Evolutionary conservation across 345 rosid genomes (phyloP).

Genomic region (Passiflora organensis): DNA sequence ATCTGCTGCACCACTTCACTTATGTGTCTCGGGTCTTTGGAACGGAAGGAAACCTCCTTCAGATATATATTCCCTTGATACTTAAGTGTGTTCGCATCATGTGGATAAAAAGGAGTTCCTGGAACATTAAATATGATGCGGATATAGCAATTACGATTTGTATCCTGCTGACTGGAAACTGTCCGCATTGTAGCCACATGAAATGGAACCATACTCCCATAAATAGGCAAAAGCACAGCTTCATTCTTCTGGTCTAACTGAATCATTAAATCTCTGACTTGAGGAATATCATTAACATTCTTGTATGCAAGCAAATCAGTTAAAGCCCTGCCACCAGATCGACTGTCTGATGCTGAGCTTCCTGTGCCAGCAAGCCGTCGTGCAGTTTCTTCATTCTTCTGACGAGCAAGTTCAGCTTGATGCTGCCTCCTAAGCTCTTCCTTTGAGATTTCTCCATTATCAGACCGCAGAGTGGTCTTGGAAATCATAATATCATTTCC

Average conservation of each 20-base stretch:
- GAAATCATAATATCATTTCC: conserved; percentile 40
- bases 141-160: conserved; percentile 71
- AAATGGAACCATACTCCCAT: conserved; percentile 87
- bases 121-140: conserved; percentile 81
- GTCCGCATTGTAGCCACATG: conserved; percentile 87
- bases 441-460: conserved; percentile 79
- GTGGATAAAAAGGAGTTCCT: conserved; percentile 79
- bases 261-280: conserved; percentile 66
- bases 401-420: conserved; percentile 96
- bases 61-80: conserved; percentile 68
- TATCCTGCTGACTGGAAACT: conserved; percentile 86
- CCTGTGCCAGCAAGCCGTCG: conserved; percentile 88
- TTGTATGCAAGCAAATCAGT: conserved; percentile 81
- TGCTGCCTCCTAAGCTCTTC: conserved; percentile 97
- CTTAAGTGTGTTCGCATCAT: conserved; percentile 62
- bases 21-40: conserved; percentile 87
- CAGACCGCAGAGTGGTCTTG: conserved; percentile 85
- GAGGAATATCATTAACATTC: conserved; percentile 77
- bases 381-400: conserved; percentile 96
- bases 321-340: conserved; percentile 48
- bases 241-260: conserved; percentile 87
- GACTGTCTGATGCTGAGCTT: conserved; percentile 49
- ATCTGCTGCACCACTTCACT: conserved; percentile 81
- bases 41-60: conserved; percentile 81
- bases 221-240: conserved; percentile 75